phyloP scores from a whole-genome alignment of 441 rosid species.

The Euphorbia corollata region DNA sequence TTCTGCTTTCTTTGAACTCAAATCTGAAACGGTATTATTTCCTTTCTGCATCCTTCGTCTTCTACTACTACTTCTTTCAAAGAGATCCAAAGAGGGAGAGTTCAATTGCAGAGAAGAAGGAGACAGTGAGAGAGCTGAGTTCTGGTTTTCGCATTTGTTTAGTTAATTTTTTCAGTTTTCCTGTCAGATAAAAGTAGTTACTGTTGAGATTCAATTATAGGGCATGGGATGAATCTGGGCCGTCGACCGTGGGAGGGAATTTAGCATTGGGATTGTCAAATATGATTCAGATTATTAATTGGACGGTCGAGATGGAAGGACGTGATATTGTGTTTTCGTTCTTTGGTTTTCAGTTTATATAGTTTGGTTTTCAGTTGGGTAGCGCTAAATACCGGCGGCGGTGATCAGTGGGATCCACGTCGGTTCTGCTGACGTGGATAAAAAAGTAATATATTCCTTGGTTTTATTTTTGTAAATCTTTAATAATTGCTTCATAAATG shows the following conservation, averaged over 20 bases:
- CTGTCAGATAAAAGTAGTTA: no score
- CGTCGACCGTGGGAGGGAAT: slow-evolving; percentile 2
- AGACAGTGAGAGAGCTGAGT: background rate
- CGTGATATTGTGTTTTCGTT: background rate
- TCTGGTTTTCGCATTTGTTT: background rate
- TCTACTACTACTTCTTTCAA: no score
- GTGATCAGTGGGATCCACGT: background rate
- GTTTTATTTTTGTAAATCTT: no score
- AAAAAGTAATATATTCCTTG: background rate
- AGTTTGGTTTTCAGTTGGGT: background rate
- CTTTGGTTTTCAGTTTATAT: background rate
- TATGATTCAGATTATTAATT: background rate
- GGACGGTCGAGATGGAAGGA: slow-evolving; percentile 14
- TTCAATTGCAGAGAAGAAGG: background rate
- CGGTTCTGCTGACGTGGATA: background rate
- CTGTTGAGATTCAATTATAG: background rate
- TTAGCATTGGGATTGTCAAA: background rate
- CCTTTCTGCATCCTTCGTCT: slow-evolving; percentile 17
- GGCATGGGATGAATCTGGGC: slow-evolving; percentile 17
- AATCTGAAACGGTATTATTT: background rate
- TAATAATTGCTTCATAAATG: no score
- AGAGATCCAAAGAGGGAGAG: slow-evolving; percentile 3
- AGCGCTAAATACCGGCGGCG: slow-evolving; percentile 10
- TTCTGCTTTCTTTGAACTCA: slow-evolving; percentile 31
- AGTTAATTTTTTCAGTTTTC: background rate